Evolutionary conservation across 2,329 filamentous ascomycete species (phyloP), one percentile per base, ranked within the genome.

Genomic region (Penicillium sp.): DNA sequence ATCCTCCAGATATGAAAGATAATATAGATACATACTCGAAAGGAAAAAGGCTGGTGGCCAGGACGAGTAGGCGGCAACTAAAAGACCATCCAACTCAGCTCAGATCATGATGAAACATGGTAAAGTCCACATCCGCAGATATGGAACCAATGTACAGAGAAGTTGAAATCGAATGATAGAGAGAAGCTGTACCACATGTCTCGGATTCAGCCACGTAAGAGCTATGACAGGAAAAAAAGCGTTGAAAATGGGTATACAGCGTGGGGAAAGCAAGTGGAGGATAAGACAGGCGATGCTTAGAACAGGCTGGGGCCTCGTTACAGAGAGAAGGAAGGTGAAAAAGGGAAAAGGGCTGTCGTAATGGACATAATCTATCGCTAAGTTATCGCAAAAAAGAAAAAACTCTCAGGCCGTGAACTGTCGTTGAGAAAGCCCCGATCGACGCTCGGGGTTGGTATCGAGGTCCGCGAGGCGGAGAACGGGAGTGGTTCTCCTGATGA

Each of bases 381-480:
- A 56, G 46, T 31, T 46, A 42, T 29, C 29, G 22, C 36, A 40
- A 39, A 43, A 49, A 40, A 16, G 31, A 40, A 39, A 43, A 49
- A 40, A 16, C 18, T 28, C 31, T 64, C 52, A 66, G 49, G 61
- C 61, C 49, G 57, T 60, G 42, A 65, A 65, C 34, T 55, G 52
- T 57, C 62, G 62, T 57, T 49, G 48, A 38, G 50, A 53, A 42
- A 46, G 32, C 14, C 32, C 47, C 9, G 50, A 44, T 40, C 45
- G 45, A 38, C 27, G 44, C 34, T 47, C 45, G 11, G 50, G 24
- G 14, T 40, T 31, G 31, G 43, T 32, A 53, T 49, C 48, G 16
- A 50, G 20, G n/a, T 52, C 47, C 36, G 42, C 40, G 42, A 52
- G 46, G 29, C 39, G 50, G 36, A 50, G 32, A 14, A 28, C 18